These are phyloP conservation scores for Globisporangium polare DNA, from an alignment of 352 stramenopile genomes.

Conservation along the genomic window DNA sequence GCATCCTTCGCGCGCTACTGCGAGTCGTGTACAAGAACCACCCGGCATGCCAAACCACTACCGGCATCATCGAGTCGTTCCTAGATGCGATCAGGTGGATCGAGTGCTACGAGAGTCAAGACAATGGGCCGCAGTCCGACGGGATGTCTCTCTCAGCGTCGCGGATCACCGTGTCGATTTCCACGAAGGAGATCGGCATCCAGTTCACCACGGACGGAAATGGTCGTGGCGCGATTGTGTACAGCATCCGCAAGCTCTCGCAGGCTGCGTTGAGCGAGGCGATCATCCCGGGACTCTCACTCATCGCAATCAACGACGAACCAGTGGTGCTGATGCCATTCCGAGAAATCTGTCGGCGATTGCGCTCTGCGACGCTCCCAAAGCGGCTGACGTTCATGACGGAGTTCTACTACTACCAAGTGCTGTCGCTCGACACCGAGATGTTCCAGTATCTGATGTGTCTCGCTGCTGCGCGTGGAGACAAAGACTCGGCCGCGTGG, in stretches of 20 bases:
- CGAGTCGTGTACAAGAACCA: constrained; percentile 63
- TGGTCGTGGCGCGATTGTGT: constrained; percentile 68
- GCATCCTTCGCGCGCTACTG: constrained; percentile 44
- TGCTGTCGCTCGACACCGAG: constrained; percentile 66
- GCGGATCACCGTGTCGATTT: constrained; percentile 72
- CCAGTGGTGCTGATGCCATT: constrained; percentile 79
- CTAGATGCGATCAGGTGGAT: constrained; percentile 80
- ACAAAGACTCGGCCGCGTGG: constrained; percentile 65
- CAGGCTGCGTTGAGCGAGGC: constrained; percentile 71
- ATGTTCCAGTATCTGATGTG: constrained; percentile 83
- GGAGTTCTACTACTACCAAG: constrained; percentile 84
- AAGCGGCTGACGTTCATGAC: constrained; percentile 83
- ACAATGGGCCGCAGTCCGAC: constrained; percentile 35
- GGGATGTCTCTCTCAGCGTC: constrained; percentile 46
- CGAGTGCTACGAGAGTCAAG: constrained; percentile 44
- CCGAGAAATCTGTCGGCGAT: constrained; percentile 59
- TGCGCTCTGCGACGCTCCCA: constrained; percentile 59
- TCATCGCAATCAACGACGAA: constrained; percentile 83
- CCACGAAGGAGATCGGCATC: constrained; percentile 78
- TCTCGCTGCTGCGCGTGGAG: constrained; percentile 59
- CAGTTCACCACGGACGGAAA: constrained; percentile 80
- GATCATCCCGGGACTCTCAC: constrained; percentile 63
- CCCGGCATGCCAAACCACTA: constrained; percentile 69
- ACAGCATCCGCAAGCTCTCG: constrained; percentile 73
- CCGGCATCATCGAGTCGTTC: constrained; percentile 52